Evolutionary conservation across 2,329 filamentous ascomycete species (phyloP), one percentile per base, ranked within the genome.

Genomic region (Fusarium proliferatum): DNA sequence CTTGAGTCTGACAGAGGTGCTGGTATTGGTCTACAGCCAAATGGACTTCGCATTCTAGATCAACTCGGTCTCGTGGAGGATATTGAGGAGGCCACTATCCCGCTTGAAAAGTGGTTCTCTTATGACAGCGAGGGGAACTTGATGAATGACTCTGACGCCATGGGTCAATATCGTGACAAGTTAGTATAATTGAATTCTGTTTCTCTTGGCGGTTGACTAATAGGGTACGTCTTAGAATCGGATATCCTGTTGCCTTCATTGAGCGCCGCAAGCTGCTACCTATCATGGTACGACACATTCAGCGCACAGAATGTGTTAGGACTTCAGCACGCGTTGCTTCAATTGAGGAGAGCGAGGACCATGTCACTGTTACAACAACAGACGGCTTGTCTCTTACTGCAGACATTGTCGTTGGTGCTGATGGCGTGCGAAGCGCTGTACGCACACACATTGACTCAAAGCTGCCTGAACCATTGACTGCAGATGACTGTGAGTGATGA

Each of bases 1-100:
- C 58, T 61, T 6, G 48, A 61, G 48, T 61, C 58, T 23, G 58
- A 61, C 7, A 42, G 58, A 55, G 58, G 58, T 11, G 58, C 58
- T 34, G 58, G 58, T 4, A 61, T 61, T 17, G 58, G 58, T 8
- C 11, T 61, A 15, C 58, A 61, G 28, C 58, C 58, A 10, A 61
- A 61, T 26, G 58, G 58, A 0, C 38, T 61, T 10, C 58, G 58
- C 23, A 55, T 61, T 1, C 58, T 61, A 4, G 58, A 61, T 9
- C 58, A 61, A 1, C 58, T 61, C 0, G 58, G 48, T 3, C 58
- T 61, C 13, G n/a, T 61, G 13, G 58, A 61, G 28, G 48, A 61
- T 3, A 61, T 61, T 1, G 58, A 61, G 13, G 23, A 61, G 3
- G 48, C 46, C 17, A 61, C 58, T 34, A 55, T 43, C 5, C 58